Evolutionary conservation across 495 filamentous ascomycete genomes (phyloP).

Genomic region (Haplographium delicatum): DNA sequence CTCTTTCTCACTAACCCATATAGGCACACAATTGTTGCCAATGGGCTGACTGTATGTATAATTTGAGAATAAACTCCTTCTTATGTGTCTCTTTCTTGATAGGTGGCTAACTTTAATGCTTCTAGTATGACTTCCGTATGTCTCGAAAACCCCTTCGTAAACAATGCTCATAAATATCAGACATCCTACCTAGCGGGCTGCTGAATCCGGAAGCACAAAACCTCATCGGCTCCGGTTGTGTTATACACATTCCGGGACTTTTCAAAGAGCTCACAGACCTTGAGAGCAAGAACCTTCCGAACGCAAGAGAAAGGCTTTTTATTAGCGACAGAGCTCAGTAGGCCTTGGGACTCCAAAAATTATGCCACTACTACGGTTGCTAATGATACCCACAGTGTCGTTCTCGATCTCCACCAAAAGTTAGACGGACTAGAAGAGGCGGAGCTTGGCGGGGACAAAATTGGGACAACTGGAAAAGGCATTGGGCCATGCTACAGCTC

Average conservation of each 20-base stretch:
- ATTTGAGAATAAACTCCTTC: neutral
- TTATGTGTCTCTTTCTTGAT: neutral
- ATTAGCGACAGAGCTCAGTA: conserved; percentile 57
- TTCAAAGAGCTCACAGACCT: conserved; percentile 77
- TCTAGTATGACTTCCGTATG: conserved; percentile 13
- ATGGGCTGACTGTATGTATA: conserved; percentile 7
- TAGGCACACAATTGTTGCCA: conserved; percentile 18
- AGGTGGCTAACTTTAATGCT: conserved; percentile 25
- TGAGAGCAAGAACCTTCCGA: conserved; percentile 65
- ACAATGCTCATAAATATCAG: conserved; percentile 28
- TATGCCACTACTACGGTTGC: neutral
- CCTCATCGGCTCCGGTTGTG: conserved; percentile 79
- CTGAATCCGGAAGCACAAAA: conserved; percentile 73
- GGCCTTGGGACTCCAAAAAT: neutral
- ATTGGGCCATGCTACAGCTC: conserved; percentile 81
- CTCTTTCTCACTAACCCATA: neutral
- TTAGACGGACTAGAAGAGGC: conserved; percentile 80
- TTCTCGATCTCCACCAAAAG: conserved; percentile 76
- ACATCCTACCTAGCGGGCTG: conserved; percentile 60
- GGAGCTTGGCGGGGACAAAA: conserved; percentile 54
- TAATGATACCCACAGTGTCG: conserved; percentile 56
- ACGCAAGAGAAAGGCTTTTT: conserved; percentile 62
- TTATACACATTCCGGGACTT: conserved; percentile 81
- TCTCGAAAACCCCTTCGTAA: conserved; percentile 46
- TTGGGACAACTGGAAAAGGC: conserved; percentile 57